Conservation (phyloP, 306 rosid species). For the Mucuna pruriens region DNA sequence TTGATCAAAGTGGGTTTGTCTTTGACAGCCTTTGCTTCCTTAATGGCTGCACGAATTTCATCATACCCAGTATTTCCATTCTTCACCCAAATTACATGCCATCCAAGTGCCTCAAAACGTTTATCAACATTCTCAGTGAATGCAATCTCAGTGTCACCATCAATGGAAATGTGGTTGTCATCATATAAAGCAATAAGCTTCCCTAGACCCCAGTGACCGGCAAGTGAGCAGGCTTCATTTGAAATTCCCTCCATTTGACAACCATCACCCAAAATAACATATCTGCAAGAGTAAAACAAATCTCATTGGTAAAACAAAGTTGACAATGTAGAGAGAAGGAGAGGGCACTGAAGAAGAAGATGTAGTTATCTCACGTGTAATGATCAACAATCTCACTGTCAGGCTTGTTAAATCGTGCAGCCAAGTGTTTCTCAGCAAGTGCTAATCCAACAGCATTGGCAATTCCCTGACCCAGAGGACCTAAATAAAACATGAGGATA, state of each 20-base stretch:
- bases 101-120: slow-evolving; percentile 97
- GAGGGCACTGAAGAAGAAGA: neutral
- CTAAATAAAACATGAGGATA: slow-evolving; percentile 51
- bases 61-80: slow-evolving; percentile 98
- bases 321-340: neutral
- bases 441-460: slow-evolving; percentile 98
- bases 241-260: slow-evolving; percentile 99
- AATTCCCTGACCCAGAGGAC: slow-evolving; percentile 98
- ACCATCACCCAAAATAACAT: slow-evolving; percentile 91
- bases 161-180: slow-evolving; percentile 98
- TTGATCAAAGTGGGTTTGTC: slow-evolving; percentile 97
- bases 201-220: slow-evolving; percentile 99
- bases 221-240: slow-evolving; percentile 89
- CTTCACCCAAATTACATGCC: slow-evolving; percentile 99
- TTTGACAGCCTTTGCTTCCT: slow-evolving; percentile 94
- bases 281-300: slow-evolving; percentile 49
- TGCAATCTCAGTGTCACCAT: slow-evolving; percentile 94
- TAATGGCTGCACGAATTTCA: slow-evolving; percentile 95
- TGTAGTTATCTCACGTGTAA: slow-evolving; percentile 71
- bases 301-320: slow-evolving; percentile 33
- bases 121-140: slow-evolving; percentile 87
- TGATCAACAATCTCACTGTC: slow-evolving; percentile 93
- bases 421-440: slow-evolving; percentile 97
- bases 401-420: slow-evolving; percentile 93
- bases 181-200: slow-evolving; percentile 93